Base-by-base conservation (phyloP, 768 basidiomycete genomes). In the Pleurotus salmoneostramineus region DNA sequence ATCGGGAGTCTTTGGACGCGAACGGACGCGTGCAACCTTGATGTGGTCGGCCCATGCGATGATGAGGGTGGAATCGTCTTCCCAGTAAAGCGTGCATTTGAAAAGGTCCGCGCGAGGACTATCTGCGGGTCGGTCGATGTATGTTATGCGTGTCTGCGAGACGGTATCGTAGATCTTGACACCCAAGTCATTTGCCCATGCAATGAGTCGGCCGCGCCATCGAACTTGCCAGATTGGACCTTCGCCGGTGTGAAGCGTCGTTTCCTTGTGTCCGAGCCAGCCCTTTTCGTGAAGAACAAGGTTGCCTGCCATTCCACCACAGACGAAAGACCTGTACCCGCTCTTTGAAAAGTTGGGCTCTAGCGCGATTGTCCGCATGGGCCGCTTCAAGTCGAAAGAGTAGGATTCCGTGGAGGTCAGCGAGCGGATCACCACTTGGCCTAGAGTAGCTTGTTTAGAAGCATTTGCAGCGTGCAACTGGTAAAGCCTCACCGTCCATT, bases 131-230 rank as follows among this genome's bases (percentile, higher is more conserved):
- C 95, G 81, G 69, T 95, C 91, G 55, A 98, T 94, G 68, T 83
- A 93, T 0, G 88, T 87, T 49, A 98, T 87, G 5, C 89, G 85
- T 15, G 84, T 83, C 62, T 88, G 84, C 0, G 89, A 89, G 3
- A 75, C 73, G 0, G 85, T 88, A 68, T 98, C 95, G 68, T 95
- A 96, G 48, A 99, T 88, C 68, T 94, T 96, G 56, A 98, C 90
- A 11, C 96, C 96, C 44, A 85, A 64, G 68, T 99, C 97, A 63
- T 95, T 97, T 3, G 95, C 93, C 97, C 97, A 99, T 0, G 94
- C 95, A 62, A 98, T 93, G 33, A 97, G 76, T 49, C 82, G 82
- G 1, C 86, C 88, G 65, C 85, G 77, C 97, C 97, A 98, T 58
- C 88, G 81, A 7, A 88, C 84, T 52, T 87, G 85, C 94, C 95